Base-by-base conservation (phyloP, 306 rosid genomes). In the Cicer bijugum region DNA sequence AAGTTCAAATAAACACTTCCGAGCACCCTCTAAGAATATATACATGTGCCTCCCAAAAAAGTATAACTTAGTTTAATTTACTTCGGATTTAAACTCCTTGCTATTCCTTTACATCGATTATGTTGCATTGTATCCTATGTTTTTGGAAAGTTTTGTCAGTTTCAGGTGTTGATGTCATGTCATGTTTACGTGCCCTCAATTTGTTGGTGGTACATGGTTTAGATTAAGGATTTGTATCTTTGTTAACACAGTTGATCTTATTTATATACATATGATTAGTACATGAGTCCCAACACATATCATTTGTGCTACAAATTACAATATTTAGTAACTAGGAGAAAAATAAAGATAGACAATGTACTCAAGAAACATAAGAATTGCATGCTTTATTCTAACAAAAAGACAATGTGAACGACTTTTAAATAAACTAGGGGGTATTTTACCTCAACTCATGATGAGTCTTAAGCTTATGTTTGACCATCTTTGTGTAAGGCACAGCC, bases 401-500 rank as follows among this genome's bases (percentile, higher is more conserved):
- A 67, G 59, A 55, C 43, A 66, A 66, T 28, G 5, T 28, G 35
- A 2, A 52, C 15, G 5, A 12, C 38, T 38, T 44, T 60, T 60
- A 38, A 20, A 33, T 50, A 51, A 28, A 78, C 8, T 5, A 52
- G 66, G 35, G 66, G 28, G 37, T 51, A 50, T 39, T 77, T 77
- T 52, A 12, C 64, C 45, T 77, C 2, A 8, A 37, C 62, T 23
- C 71, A 60, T 19, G 43, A 33, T 17, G 55, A 19, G 67, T 28
- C 35, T 57, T 12, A 43, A 28, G 40, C 72, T 40, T 51, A 58
- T 58, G 70, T 48, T 39, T 42, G 40, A 5, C 15, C 7, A 7
- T 69, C 12, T 51, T 77, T 62, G 72, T 39, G 33, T 51, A 60
- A 42, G 48, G 48, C 59, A 16, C 48, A 20, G 38, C 50, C 68